These are phyloP conservation scores for Arachis hypogaea DNA, from an alignment of 306 rosid genomes.

Conservation along the genomic window DNA sequence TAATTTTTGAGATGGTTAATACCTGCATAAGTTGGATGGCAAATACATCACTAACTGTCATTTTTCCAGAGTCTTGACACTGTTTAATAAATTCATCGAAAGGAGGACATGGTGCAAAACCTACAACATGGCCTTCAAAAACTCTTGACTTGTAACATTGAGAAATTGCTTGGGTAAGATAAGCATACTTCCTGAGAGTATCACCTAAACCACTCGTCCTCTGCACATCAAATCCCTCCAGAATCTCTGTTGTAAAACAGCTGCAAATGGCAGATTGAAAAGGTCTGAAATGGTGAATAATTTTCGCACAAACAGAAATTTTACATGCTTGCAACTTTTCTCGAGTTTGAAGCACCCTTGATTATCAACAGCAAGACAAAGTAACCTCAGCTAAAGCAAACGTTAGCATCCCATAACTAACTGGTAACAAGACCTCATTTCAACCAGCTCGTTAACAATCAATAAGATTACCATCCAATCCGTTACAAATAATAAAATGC, in stretches of 20 bases:
- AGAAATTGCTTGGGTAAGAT: constrained; percentile 79
- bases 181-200: constrained; percentile 86
- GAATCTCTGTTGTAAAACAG: constrained; percentile 90
- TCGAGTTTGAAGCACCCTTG: too few relatives aligned
- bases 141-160: constrained; percentile 65
- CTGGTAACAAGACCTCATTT: constrained; percentile 2
- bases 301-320: not conserved
- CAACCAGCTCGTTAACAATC: constrained; percentile 15
- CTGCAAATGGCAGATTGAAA: constrained; percentile 52
- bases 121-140: constrained; percentile 48
- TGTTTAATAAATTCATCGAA: constrained; percentile 64
- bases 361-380: not conserved
- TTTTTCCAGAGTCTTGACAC: constrained; percentile 81
- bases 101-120: constrained; percentile 60
- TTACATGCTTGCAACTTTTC: too few relatives aligned
- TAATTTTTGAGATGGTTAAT: constrained; percentile 16
- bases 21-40: constrained; percentile 99
- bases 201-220: constrained; percentile 85
- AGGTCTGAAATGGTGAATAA: constrained; percentile 22
- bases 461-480: constrained; percentile 7
- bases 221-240: constrained; percentile 96
- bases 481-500: constrained; percentile 19
- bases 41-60: constrained; percentile 90
- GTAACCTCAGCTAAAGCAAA: constrained; percentile 22
- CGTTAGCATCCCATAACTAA: constrained; percentile 1